Evolutionary conservation across 768 basidiomycete species (phyloP).

Genomic region (Leccinum broughii): DNA sequence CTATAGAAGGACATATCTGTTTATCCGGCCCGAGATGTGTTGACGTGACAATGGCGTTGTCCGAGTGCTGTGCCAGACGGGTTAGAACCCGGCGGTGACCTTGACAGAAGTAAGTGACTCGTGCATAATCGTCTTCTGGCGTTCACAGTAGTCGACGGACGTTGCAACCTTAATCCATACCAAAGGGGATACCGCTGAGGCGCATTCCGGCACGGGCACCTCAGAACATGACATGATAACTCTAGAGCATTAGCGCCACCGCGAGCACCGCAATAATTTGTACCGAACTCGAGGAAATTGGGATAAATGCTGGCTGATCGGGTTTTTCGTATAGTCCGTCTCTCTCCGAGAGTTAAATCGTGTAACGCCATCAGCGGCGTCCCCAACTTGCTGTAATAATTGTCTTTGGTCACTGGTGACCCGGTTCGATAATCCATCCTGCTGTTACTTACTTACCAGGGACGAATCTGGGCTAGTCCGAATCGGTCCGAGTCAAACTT

Average conservation of each 20-base stretch:
- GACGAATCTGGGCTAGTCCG: not conserved
- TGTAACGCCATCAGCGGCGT: not conserved
- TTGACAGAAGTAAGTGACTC: not conserved
- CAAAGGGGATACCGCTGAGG: not conserved
- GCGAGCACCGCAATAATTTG: not conserved
- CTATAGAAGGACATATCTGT: constrained; percentile 2
- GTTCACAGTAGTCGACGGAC: not conserved
- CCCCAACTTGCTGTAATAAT: not conserved
- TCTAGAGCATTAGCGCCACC: not conserved
- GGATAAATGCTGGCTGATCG: not conserved
- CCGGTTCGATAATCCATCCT: not conserved
- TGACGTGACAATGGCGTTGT: not conserved
- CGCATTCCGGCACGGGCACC: not conserved
- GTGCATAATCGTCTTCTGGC: not conserved
- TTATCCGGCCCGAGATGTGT: constrained; percentile 1
- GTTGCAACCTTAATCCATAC: constrained; percentile 7
- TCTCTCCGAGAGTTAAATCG: not conserved
- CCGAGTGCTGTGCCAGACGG: not conserved
- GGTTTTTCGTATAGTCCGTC: not conserved
- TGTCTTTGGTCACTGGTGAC: constrained; percentile 4
- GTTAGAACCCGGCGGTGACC: constrained; percentile 1
- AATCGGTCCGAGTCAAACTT: constrained; percentile 18
- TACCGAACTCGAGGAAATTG: not conserved
- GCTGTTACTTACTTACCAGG: not conserved
- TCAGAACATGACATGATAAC: not conserved